Evolutionary conservation across 305 asterid genomes (phyloP), one percentile per base, ranked within the genome.

Genomic region (Solanum chacoense): DNA sequence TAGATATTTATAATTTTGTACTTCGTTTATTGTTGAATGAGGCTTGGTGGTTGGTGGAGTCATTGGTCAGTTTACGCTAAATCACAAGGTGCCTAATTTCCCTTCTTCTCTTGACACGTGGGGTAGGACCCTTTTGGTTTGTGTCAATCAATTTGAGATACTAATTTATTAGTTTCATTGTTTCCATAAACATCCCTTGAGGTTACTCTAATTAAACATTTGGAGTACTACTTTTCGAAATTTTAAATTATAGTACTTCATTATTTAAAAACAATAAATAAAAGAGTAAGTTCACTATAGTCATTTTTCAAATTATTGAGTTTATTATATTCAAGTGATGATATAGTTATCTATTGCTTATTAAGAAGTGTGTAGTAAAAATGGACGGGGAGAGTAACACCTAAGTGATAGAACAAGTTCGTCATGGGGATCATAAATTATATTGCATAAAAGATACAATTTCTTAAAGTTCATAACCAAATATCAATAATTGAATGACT

Each of bases 51-150:
- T 85, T 6, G 88, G 37, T 29, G 35, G 63, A 69, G 69, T 69
- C 38, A 16, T 37, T 86, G 88, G 40, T 86, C 88, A 86, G 20
- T 86, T 28, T 86, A 69, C 88, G 88, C 14, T 26, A 79, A 16
- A 11, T 10, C 72, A 45, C 40, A 45, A 69, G 11, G 14, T 10
- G 35, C 11, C 88, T 20, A 26, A 69, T 67, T 37, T 18, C 81
- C 31, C 50, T 35, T 18, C 24, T 69, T 38, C 26, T 69, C 20
- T 36, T 3, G 67, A 36, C 88, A 45, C 40, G 72, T 81, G 40
- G 72, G 1, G 40, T 45, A 18, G 72, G 86, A 31, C 40, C 86
- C 86, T 31, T 40, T 37, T 45, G 24, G 31, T 20, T 29, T 29
- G 32, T 31, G 29, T 45, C 72, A 18, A 45, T 45, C 20, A 81